phyloP scores from a whole-genome alignment of 306 rosid genomes.

The Cucurbita moschata region DNA sequence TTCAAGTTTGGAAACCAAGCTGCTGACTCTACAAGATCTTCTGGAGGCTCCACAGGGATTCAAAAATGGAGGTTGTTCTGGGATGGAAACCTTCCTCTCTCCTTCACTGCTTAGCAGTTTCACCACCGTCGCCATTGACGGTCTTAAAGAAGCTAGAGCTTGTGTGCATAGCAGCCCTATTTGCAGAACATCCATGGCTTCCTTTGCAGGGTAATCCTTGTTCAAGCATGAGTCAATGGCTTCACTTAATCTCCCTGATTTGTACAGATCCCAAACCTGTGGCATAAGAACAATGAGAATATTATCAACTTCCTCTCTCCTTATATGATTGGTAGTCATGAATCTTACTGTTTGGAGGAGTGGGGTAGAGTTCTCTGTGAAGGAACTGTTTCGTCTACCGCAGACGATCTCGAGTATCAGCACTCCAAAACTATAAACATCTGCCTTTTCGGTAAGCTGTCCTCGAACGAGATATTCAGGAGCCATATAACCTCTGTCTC shows the following conservation, averaged over 20 bases:
- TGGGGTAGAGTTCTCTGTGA: constrained; percentile 40
- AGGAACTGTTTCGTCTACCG: constrained; percentile 55
- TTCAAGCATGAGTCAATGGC: constrained; percentile 44
- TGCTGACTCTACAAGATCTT: constrained; percentile 32
- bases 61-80: constrained; percentile 70
- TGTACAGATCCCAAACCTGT: constrained; percentile 59
- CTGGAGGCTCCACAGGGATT: constrained; percentile 23
- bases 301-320: neutral
- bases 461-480: constrained; percentile 82
- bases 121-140: constrained; percentile 52
- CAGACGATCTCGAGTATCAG: constrained; percentile 65
- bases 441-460: constrained; percentile 79
- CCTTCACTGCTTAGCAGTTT: constrained; percentile 29
- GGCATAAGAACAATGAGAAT: neutral
- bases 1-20: constrained; percentile 29
- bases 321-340: neutral
- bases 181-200: constrained; percentile 33
- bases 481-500: constrained; percentile 76
- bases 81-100: constrained; percentile 26
- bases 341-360: constrained; percentile 56
- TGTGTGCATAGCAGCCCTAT: constrained; percentile 76
- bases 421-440: constrained; percentile 69
- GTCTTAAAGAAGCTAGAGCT: constrained; percentile 56
- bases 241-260: constrained; percentile 28
- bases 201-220: constrained; percentile 32